Conservation (phyloP, 2,329 filamentous ascomycete species). For the Fusarium globosum region DNA sequence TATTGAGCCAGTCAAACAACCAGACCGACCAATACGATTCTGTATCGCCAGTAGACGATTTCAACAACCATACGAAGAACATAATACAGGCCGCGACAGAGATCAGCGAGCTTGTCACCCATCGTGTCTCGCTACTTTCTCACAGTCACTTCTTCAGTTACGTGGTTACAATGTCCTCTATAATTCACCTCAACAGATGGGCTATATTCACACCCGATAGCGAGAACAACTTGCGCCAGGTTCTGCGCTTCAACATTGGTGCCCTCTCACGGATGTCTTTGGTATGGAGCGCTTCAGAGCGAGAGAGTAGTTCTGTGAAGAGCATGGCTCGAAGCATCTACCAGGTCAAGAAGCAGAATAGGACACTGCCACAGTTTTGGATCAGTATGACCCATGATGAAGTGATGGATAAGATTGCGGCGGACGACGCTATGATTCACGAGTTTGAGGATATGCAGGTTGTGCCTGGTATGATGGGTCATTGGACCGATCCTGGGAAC, state of each 20-base stretch:
- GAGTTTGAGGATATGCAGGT: constrained; percentile 61
- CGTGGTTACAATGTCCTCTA: constrained; percentile 80
- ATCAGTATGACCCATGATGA: constrained; percentile 65
- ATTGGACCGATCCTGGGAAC: background rate
- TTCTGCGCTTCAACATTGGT: constrained; percentile 81
- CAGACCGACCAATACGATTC: constrained; percentile 73
- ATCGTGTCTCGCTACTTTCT: constrained; percentile 76
- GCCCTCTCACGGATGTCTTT: constrained; percentile 75
- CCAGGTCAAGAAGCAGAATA: constrained; percentile 66
- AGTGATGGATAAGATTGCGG: constrained; percentile 65
- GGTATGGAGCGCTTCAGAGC: constrained; percentile 78
- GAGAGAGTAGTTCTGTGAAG: constrained; percentile 78
- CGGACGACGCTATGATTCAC: constrained; percentile 68
- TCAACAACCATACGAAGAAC: constrained; percentile 80
- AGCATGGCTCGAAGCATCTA: constrained; percentile 83
- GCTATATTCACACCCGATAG: constrained; percentile 69
- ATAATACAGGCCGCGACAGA: constrained; percentile 82
- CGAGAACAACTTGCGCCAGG: constrained; percentile 76
- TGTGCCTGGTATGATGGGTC: constrained; percentile 34
- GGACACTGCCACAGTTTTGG: constrained; percentile 65
- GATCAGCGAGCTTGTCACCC: constrained; percentile 78
- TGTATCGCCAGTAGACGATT: constrained; percentile 61
- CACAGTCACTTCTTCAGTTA: constrained; percentile 90
- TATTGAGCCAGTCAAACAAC: constrained; percentile 67
- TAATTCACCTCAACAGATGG: constrained; percentile 86